These are phyloP conservation scores for Candida golubevii DNA, from an alignment of 805 yeast genomes.

Conservation along the genomic window DNA sequence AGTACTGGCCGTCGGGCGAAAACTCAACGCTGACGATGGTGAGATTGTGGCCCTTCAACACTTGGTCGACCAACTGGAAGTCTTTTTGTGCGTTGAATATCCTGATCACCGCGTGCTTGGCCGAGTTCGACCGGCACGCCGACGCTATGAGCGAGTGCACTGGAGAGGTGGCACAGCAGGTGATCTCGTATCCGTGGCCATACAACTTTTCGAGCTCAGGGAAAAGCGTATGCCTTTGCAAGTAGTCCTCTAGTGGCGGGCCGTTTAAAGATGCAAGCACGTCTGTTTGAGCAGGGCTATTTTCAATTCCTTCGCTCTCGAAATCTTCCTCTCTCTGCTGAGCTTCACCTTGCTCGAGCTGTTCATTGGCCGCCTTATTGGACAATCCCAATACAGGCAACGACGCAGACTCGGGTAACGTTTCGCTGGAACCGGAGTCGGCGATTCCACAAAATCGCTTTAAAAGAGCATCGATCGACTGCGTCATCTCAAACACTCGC, in stretches of 20 bases:
- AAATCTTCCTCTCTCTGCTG: conserved; percentile 39
- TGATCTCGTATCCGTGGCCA: conserved; percentile 96
- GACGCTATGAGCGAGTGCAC: conserved; percentile 68
- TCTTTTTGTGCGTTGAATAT: conserved; percentile 61
- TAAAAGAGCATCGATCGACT: conserved; percentile 63
- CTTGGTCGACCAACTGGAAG: conserved; percentile 41
- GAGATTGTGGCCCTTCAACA: conserved; percentile 65
- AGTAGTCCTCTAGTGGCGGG: conserved; percentile 79
- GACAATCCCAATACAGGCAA: conserved; percentile 92
- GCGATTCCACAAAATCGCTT: conserved; percentile 47
- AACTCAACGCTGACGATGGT: conserved; percentile 83
- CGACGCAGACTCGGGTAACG: conserved; percentile 77
- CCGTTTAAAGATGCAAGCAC: conserved; percentile 40
- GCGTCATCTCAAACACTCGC: conserved; percentile 85
- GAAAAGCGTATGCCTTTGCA: conserved; percentile 89
- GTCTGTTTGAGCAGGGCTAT: conserved; percentile 42
- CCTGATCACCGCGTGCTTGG: conserved; percentile 81
- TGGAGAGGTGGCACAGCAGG: conserved; percentile 69
- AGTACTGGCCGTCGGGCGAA: conserved; percentile 58
- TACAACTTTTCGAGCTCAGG: conserved; percentile 93
- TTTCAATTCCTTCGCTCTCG: conserved; percentile 23
- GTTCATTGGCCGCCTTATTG: conserved; percentile 72
- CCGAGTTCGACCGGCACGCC: conserved; percentile 85
- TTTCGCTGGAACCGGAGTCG: conserved; percentile 15
- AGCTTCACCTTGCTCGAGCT: conserved; percentile 36